Base-by-base conservation (phyloP, 1,139 yeast species). In the Saccharomyces hybrid region DNA sequence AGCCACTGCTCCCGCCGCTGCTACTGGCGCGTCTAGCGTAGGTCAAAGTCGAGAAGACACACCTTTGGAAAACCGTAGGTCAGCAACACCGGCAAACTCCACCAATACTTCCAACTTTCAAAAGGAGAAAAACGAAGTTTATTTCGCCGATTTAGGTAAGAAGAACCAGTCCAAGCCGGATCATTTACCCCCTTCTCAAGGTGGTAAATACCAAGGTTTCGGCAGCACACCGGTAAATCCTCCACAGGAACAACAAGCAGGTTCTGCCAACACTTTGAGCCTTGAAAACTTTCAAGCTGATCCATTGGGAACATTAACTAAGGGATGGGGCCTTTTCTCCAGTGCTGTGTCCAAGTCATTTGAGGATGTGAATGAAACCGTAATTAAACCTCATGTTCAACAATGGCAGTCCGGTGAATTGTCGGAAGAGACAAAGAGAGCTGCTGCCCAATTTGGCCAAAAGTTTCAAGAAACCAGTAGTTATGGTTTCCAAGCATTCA, bases 361-460 rank as follows among this genome's bases (percentile, higher is more conserved):
- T 11, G 82, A 77, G 58, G 96, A 90, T 62, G 96, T 95, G 48
- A 86, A 87, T 64, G 96, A 90, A 63, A 74, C 84, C 5, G 95
- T 90, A 56, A 89, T 93, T 62, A 88, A 88, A 69, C 99, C 99
- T 16, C 83, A 95, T 48, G 79, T 89, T 68, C 83, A 82, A 64
- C 90, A 87, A 64, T 76, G 93, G 60, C 87, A 89, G 56, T 89
- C 86, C 57, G 83, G 88, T 58, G 97, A 91, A 59, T 71, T 88
- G 49, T 82, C 93, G 34, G 75, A 72, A 54, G 96, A 90, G 66
- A 93, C 98, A 8, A 83, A 80, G 61, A 81, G 88, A 64, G 99
- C 98, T 28, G 88, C 95, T 81, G 85, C 90, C 56, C 98, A 93
- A 73, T 93, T 91, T 74, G 97, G 97, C 49, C 95, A 88, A 69